Conservation (phyloP, 768 basidiomycete species). For the Lactarius evosmus region DNA sequence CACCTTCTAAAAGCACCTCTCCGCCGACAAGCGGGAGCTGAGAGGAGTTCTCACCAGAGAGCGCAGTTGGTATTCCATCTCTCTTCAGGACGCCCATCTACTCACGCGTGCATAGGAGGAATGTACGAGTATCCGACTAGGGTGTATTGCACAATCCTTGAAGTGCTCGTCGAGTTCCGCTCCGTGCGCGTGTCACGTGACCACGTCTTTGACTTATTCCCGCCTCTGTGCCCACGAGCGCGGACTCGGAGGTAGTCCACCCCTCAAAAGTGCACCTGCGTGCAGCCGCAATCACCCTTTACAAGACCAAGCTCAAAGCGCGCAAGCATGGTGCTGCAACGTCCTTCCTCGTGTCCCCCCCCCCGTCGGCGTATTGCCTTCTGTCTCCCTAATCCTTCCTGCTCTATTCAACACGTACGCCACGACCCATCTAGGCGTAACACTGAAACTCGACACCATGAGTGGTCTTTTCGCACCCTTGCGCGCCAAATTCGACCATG, state of each 20-base stretch:
- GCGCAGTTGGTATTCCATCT: constrained; percentile 49
- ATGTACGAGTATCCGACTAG: constrained; percentile 81
- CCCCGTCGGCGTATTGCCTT: not conserved
- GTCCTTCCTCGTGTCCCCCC: constrained; percentile 71
- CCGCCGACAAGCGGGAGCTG: constrained; percentile 71
- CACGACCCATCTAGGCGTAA: too few relatives aligned
- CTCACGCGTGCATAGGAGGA: constrained; percentile 61
- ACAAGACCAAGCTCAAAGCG: constrained; percentile 76
- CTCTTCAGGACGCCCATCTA: not conserved
- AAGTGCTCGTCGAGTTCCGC: constrained; percentile 85
- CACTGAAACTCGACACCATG: too few relatives aligned
- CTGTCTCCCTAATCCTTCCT: not conserved
- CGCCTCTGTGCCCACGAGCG: constrained; percentile 82
- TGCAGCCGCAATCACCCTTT: constrained; percentile 87
- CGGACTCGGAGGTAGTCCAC: constrained; percentile 73
- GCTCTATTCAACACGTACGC: constrained; percentile 6
- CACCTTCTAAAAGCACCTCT: constrained; percentile 72
- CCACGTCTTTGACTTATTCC: constrained; percentile 87
- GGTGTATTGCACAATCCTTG: constrained; percentile 75
- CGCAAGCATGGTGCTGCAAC: constrained; percentile 83
- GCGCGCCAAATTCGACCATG: too few relatives aligned
- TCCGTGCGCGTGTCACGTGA: constrained; percentile 66
- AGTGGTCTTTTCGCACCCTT: too few relatives aligned
- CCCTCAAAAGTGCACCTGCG: constrained; percentile 78
- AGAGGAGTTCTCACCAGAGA: constrained; percentile 78